Evolutionary conservation across 78 protist species (phyloP), one percentile per base, ranked within the genome.

Genomic region (Speleostelium caveatum): DNA sequence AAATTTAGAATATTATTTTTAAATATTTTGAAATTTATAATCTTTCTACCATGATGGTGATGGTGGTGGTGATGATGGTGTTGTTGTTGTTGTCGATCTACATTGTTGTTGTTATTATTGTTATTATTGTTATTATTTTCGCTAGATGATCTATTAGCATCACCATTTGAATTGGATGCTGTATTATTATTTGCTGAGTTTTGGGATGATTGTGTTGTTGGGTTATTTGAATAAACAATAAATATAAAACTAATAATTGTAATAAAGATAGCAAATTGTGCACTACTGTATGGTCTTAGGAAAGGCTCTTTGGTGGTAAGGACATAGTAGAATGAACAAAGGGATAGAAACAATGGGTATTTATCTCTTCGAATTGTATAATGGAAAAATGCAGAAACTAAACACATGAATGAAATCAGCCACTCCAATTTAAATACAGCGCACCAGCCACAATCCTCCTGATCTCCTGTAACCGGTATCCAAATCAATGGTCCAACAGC

Each of bases 361-460:
- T 56, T 16, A 68, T 80, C 89, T n/a, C 69, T 51, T 80, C 89
- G n/a, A n/a, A 80, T 68, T 3, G 61, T 68, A 32, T 41, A 80
- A 41, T 80, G 89, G 39, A 80, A 80, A 22, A 80, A 28, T 28
- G 78, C 42, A 4, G 77, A 68, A 22, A 80, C 51, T 5, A 68
- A 14, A 21, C 36, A 24, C 72, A 68, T 45, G 56, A 80, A 68
- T 24, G 73, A 38, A 5, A 80, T 80, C 6, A 80, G 56, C 75
- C 75, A 67, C 33, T 80, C 89, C 56, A 80, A 56, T 55, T 59
- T 38, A 38, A 80, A 42, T 28, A 80, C 45, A 53, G 53, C 68
- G 42, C 89, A 80, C 89, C 89, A 80, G 8, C 63, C 63, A 30
- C 89, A 80, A n/a, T n/a, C n/a, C n/a, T n/a, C n/a, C n/a, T n/a